These are phyloP conservation scores for Pyrenochaeta sp. DNA, from an alignment of 2,329 filamentous ascomycete species.

Conservation along the genomic window DNA sequence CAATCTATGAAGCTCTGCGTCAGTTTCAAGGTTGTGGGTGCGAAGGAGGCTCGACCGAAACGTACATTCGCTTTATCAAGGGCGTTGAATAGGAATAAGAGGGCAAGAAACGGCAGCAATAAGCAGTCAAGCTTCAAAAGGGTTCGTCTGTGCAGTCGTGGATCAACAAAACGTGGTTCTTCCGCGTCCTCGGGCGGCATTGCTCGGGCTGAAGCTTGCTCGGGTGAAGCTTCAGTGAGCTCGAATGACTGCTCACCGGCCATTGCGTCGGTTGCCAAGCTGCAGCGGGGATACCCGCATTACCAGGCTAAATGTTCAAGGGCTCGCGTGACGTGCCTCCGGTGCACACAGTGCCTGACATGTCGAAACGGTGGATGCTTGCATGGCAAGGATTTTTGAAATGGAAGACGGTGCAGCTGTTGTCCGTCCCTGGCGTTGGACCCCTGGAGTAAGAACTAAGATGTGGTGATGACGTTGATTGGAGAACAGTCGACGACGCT, in stretches of 20 bases:
- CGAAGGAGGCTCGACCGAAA: not conserved
- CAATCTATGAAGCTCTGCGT: conserved; percentile 47
- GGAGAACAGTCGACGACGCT: not conserved
- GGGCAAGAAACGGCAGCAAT: conserved; percentile 60
- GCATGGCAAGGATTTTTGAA: not conserved
- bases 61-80: conserved; percentile 60
- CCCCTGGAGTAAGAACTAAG: conserved; percentile 2
- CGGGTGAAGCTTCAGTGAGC: conserved; percentile 14
- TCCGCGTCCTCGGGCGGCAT: conserved; percentile 20
- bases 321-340: conserved; percentile 8
- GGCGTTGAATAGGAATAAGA: conserved; percentile 62
- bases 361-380: not conserved
- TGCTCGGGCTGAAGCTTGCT: conserved; percentile 8
- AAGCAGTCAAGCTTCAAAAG: conserved; percentile 60
- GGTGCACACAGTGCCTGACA: not conserved
- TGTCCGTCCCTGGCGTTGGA: not conserved
- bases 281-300: conserved; percentile 11
- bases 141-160: conserved; percentile 45
- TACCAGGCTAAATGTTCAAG: conserved; percentile 11
- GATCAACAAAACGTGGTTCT: conserved; percentile 2
- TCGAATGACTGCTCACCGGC: conserved; percentile 17
- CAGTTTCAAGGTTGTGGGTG: not conserved
- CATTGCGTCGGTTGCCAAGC: conserved; percentile 24
- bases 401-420: conserved; percentile 3
- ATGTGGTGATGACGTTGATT: conserved; percentile 9